Evolutionary conservation across 2,329 filamentous ascomycete genomes (phyloP), one percentile per base, ranked within the genome.

Genomic region (Pseudogymnoascus sp.): DNA sequence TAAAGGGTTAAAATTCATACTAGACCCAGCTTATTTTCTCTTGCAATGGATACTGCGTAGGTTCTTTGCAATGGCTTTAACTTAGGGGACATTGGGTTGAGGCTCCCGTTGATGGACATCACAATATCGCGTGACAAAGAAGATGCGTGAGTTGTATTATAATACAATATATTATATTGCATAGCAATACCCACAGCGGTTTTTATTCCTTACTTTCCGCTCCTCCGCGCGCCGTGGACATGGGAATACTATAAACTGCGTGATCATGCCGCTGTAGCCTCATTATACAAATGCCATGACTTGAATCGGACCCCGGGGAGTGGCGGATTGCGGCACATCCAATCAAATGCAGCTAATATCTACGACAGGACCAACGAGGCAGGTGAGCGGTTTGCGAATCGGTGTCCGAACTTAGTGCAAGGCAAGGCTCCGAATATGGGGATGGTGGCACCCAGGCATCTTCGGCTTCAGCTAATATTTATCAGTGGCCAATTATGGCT

Each of bases 401-500:
- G 50, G 50, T 56, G 50, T 56, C 50, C 50, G 50, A 56, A 56
- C 50, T 34, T 34, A 12, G 28, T 56, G n/a, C 46, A 14, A 21
- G 8, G 16, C 8, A 56, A 34, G 5, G n/a, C 50, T 56, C 28
- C 28, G 10, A n/a, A 34, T 18, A 34, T 34, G 28, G 4, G n/a
- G 28, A 21, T 21, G 50, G 50, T 36, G 16, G 28, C 25, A 56
- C 28, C 28, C 3, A 21, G 10, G 5, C 10, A 56, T 56, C 21
- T 56, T 56, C 50, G 18, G 11, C 25, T 34, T 56, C n/a, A 56
- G n/a, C 50, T 56, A 56, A 56, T 56, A 56, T 34, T 18, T 56
- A 56, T 16, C 28, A 56, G 28, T 21, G 28, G 50, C 50, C 50
- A 56, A 56, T 56, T 56, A 56, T 56, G 50, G 50, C 28, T 56